Percentiles rank a stretch among this genome's conserved stretches.
Conservation (phyloP, 495 filamentous ascomycete genomes). For the Tuber aestivum region DNA sequence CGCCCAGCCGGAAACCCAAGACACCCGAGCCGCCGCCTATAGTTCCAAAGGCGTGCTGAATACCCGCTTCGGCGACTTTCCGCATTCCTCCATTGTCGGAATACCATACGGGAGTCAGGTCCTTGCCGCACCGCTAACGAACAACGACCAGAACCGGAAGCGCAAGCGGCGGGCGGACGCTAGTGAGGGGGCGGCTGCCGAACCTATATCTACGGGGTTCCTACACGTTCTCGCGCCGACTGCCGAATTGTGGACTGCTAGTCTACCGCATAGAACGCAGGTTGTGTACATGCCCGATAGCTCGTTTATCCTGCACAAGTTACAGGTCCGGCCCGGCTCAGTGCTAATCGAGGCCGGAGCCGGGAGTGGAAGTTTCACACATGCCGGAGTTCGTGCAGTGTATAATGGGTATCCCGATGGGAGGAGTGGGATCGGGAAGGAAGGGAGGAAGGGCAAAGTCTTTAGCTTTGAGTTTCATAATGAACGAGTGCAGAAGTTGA, state of each 20-base stretch:
- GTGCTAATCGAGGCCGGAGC: conserved; percentile 87
- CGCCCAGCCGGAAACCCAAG: conserved; percentile 50
- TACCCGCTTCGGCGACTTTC: conserved; percentile 92
- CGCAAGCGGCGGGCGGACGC: conserved; percentile 50
- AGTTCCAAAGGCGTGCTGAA: conserved; percentile 56
- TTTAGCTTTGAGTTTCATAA: conserved; percentile 92
- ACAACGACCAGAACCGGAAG: conserved; percentile 51
- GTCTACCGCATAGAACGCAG: conserved; percentile 88
- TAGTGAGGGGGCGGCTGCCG: conserved; percentile 14
- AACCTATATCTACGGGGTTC: conserved; percentile 60
- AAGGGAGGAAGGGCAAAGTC: conserved; percentile 60
- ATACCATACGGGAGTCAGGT: conserved; percentile 89
- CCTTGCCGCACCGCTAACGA: conserved; percentile 63
- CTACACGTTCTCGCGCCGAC: conserved; percentile 85
- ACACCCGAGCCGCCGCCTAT: conserved; percentile 59
- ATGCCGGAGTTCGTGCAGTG: conserved; percentile 78
- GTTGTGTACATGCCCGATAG: conserved; percentile 98
- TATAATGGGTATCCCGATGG: conserved; percentile 68
- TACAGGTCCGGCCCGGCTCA: conserved; percentile 73
- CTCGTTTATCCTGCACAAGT: conserved; percentile 84
- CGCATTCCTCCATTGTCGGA: conserved; percentile 74
- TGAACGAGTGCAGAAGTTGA: conserved; percentile 64
- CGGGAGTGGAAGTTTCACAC: conserved; percentile 91
- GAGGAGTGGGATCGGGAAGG: conserved; percentile 25
- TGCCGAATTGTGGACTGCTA: conserved; percentile 85